Evolutionary conservation across 2,329 filamentous ascomycete species (phyloP).

Genomic region (Fusarium robinianum): DNA sequence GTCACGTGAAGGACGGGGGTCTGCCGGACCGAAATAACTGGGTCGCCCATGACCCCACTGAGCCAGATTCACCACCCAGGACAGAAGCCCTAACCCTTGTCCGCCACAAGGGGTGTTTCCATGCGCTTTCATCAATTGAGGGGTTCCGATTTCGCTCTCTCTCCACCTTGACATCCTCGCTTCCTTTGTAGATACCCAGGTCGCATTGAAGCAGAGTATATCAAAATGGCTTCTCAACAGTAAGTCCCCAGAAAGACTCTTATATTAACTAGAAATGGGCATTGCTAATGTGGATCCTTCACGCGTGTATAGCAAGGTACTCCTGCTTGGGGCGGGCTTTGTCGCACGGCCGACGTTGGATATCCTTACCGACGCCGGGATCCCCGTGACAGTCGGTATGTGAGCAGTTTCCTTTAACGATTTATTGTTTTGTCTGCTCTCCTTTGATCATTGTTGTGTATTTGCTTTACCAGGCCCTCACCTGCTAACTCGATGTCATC

Average conservation of each 20-base stretch:
- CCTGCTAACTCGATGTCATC: conserved; percentile 5
- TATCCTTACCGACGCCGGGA: conserved; percentile 62
- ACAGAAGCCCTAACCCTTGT: not conserved
- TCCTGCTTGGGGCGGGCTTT: conserved; percentile 55
- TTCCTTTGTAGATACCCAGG: conserved; percentile 1
- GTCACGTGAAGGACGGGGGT: too few species aligned
- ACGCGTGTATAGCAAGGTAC: conserved; percentile 5
- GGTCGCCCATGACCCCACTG: too few species aligned
- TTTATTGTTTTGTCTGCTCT: not conserved
- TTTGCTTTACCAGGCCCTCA: not conserved
- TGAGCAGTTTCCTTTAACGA: conserved; percentile 7
- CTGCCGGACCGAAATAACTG: too few species aligned
- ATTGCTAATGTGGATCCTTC: conserved; percentile 7
- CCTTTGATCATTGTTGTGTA: not conserved
- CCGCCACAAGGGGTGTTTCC: not conserved
- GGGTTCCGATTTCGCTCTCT: not conserved
- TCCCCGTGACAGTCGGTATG: conserved; percentile 68
- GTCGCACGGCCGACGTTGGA: conserved; percentile 69
- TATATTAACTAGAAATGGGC: conserved; percentile 39
- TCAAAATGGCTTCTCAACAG: conserved; percentile 15
- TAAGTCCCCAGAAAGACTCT: conserved; percentile 18
- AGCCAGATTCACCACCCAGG: too few species aligned
- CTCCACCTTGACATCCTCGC: conserved; percentile 14
- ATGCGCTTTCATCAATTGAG: conserved; percentile 3
- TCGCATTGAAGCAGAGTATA: not conserved